These are phyloP conservation scores for Brettanomyces bruxellensis DNA, from an alignment of 805 yeast species.

Conservation along the genomic window DNA sequence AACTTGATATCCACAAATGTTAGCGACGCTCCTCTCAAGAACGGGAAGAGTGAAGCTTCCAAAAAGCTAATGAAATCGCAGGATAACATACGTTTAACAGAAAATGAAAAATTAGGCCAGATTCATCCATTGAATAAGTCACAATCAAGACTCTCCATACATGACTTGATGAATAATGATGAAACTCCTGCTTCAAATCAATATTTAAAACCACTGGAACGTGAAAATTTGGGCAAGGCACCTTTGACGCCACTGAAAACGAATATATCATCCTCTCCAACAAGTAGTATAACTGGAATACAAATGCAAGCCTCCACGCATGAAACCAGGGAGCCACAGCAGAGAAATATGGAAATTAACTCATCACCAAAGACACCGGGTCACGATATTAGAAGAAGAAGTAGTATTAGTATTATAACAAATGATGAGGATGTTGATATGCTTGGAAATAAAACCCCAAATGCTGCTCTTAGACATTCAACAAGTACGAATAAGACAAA, in stretches of 20 bases:
- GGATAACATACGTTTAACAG: background rate
- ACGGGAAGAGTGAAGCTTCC: constrained; percentile 11
- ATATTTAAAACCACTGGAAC: background rate
- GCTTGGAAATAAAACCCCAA: constrained; percentile 31
- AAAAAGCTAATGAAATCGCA: background rate
- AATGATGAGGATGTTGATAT: constrained; percentile 38
- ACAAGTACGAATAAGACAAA: constrained; percentile 2
- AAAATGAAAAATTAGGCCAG: background rate
- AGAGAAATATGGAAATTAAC: too few relatives aligned
- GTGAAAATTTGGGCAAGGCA: background rate
- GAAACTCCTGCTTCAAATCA: background rate
- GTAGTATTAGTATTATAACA: constrained; percentile 28
- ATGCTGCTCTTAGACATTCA: constrained; percentile 5
- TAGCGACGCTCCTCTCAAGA: constrained; percentile 1
- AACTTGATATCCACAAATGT: constrained; percentile 18
- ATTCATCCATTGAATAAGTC: constrained; percentile 2
- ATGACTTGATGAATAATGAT: constrained; percentile 23
- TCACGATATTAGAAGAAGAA: constrained; percentile 12
- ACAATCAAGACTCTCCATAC: constrained; percentile 23
- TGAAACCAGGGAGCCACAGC: background rate
- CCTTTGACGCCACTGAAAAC: background rate
- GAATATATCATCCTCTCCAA: background rate
- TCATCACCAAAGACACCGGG: background rate
- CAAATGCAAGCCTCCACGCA: background rate
- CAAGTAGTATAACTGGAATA: background rate